Conservation (phyloP, 2,329 filamentous ascomycete species). For the Monilinia fructicola region DNA sequence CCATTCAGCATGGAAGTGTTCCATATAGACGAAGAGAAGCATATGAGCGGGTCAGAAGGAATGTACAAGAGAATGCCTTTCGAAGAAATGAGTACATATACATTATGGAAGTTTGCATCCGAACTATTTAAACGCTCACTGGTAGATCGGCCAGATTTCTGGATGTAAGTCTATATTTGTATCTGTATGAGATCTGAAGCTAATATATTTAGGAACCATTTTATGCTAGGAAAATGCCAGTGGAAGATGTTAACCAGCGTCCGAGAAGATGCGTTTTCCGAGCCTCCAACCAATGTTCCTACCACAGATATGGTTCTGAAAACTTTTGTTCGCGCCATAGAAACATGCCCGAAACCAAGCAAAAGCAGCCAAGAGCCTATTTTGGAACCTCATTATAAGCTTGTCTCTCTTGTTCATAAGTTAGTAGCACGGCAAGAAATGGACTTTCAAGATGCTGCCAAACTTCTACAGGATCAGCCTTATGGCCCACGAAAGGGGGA, state of each 20-base stretch:
- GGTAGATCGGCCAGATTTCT: constrained; percentile 57
- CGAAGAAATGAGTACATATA: constrained; percentile 56
- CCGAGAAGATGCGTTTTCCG: constrained; percentile 43
- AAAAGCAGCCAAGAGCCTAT: constrained; percentile 63
- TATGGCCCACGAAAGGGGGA: constrained; percentile 38
- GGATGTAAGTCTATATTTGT: constrained; percentile 51
- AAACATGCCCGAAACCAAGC: constrained; percentile 58
- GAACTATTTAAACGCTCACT: constrained; percentile 60
- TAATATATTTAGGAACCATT: constrained; percentile 54
- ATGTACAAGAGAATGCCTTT: constrained; percentile 61
- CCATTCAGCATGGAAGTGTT: constrained; percentile 69
- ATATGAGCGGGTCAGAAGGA: constrained; percentile 54
- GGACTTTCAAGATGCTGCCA: constrained; percentile 37
- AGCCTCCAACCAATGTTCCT: constrained; percentile 38
- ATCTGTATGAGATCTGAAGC: constrained; percentile 18
- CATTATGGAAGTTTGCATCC: constrained; percentile 64
- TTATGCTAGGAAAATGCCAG: constrained; percentile 68
- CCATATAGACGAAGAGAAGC: constrained; percentile 59
- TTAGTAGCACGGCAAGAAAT: constrained; percentile 48
- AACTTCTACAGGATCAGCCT: constrained; percentile 41
- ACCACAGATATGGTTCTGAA: constrained; percentile 52
- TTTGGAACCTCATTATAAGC: constrained; percentile 72
- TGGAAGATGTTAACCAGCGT: constrained; percentile 66
- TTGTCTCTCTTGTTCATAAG: constrained; percentile 66
- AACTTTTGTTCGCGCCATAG: constrained; percentile 58